Conservation (phyloP, 2,329 filamentous ascomycete species). For the Nemania sp. region DNA sequence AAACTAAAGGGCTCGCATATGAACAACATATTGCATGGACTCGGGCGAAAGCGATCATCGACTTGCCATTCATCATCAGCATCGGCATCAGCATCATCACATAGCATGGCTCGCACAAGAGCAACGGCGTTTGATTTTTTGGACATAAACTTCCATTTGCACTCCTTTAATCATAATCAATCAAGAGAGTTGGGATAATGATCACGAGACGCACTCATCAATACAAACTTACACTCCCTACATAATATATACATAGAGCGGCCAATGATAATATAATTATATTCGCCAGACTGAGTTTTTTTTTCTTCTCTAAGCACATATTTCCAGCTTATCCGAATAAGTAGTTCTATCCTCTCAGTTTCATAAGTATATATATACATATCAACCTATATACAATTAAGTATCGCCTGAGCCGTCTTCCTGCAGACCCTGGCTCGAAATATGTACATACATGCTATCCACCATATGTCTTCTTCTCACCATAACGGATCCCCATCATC, state of each 20-base stretch:
- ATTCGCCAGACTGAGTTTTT: no score
- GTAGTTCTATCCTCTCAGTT: no score
- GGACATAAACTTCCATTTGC: no score
- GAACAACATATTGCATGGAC: conserved; percentile 1
- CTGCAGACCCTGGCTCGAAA: no score
- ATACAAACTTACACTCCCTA: conserved; percentile 1
- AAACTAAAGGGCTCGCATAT: neutral
- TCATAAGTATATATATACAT: no score
- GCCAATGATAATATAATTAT: no score
- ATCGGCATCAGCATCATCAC: conserved; percentile 3
- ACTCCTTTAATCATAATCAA: no score
- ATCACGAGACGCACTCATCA: conserved; percentile 9
- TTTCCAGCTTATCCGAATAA: no score
- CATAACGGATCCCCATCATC: conserved; percentile 33
- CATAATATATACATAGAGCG: no score
- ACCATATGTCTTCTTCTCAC: neutral
- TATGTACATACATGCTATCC: neutral
- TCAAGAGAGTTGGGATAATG: conserved; percentile 2
- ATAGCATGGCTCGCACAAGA: conserved; percentile 14
- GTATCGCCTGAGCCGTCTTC: no score
- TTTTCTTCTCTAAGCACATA: no score
- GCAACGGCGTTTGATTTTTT: conserved; percentile 16
- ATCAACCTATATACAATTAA: no score
- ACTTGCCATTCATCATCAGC: neutral
- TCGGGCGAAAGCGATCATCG: neutral